phyloP scores from a whole-genome alignment of 441 rosid genomes.

The Croton laevigatus region DNA sequence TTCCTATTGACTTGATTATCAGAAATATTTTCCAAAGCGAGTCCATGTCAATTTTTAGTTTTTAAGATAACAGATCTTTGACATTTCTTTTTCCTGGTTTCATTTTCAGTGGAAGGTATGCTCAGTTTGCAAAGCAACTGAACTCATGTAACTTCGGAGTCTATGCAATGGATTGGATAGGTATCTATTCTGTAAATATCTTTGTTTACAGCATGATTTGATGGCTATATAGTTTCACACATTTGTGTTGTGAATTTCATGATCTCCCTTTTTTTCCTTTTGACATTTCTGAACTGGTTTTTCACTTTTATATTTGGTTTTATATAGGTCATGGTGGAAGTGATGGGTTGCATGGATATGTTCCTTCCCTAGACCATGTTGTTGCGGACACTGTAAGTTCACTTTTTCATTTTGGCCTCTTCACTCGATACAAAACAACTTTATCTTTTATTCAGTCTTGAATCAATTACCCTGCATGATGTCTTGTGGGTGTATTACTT shows the following conservation, averaged over 20 bases:
- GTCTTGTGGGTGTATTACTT: too few relatives aligned
- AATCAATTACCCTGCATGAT: background rate
- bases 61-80: background rate
- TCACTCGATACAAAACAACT: background rate
- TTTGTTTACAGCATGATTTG: background rate
- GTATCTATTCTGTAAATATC: constrained; percentile 31
- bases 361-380: constrained; percentile 93
- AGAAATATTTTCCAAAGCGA: background rate
- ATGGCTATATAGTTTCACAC: background rate
- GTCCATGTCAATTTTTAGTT: background rate
- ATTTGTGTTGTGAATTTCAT: background rate
- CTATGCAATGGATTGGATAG: constrained; percentile 97
- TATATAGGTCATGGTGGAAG: constrained; percentile 92
- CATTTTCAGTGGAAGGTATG: constrained; percentile 76
- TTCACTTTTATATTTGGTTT: background rate
- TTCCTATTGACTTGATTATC: background rate
- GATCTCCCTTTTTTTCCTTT: too few relatives aligned
- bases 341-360: constrained; percentile 95
- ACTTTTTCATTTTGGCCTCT: background rate
- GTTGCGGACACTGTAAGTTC: constrained; percentile 79
- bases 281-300: too few relatives aligned
- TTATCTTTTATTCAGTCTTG: background rate
- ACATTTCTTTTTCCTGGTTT: constrained; percentile 2
- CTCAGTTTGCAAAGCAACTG: constrained; percentile 80
- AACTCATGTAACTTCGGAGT: constrained; percentile 66